Percentiles rank a stretch among this genome's conserved stretches.
These are phyloP conservation scores for Geotrichum bryndzae DNA, from an alignment of 1,139 yeast species.

Conservation along the genomic window DNA sequence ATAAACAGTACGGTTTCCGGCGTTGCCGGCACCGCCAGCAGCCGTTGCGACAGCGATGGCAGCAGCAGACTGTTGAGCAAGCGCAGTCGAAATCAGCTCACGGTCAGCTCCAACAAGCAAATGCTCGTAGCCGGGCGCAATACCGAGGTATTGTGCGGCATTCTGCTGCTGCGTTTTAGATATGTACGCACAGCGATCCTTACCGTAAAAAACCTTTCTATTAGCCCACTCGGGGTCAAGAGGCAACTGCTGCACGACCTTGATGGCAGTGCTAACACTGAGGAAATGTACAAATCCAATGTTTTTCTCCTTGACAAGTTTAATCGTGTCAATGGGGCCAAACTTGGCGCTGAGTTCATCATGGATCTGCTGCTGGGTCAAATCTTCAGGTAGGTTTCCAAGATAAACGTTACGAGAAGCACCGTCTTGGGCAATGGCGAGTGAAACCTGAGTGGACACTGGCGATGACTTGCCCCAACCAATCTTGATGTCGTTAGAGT, in stretches of 20 bases:
- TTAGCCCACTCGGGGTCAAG: conserved; percentile 50
- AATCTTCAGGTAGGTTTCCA: conserved; percentile 57
- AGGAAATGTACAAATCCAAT: conserved; percentile 78
- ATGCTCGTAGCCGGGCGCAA: conserved; percentile 86
- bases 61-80: conserved; percentile 68
- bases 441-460: conserved; percentile 62
- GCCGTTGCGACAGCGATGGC: conserved; percentile 68
- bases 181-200: conserved; percentile 76
- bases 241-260: conserved; percentile 63
- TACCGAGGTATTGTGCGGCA: conserved; percentile 90
- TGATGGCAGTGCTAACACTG: conserved; percentile 75
- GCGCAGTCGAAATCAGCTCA: conserved; percentile 45
- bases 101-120: conserved; percentile 75
- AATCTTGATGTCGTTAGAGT: conserved; percentile 45
- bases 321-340: conserved; percentile 79
- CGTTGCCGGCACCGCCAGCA: conserved; percentile 70
- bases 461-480: conserved; percentile 68
- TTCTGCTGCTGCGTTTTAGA: conserved; percentile 95
- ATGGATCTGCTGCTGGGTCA: conserved; percentile 57
- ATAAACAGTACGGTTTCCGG: conserved; percentile 89
- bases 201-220: conserved; percentile 75
- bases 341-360: conserved; percentile 57
- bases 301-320: conserved; percentile 64
- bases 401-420: conserved; percentile 90
- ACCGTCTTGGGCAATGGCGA: conserved; percentile 74